A percentile compares a stretch with the other conserved stretches of the same genome.
These are phyloP conservation scores for Casaregolazyma lundiana DNA, from an alignment of 1,139 yeast genomes.

Conservation along the genomic window DNA sequence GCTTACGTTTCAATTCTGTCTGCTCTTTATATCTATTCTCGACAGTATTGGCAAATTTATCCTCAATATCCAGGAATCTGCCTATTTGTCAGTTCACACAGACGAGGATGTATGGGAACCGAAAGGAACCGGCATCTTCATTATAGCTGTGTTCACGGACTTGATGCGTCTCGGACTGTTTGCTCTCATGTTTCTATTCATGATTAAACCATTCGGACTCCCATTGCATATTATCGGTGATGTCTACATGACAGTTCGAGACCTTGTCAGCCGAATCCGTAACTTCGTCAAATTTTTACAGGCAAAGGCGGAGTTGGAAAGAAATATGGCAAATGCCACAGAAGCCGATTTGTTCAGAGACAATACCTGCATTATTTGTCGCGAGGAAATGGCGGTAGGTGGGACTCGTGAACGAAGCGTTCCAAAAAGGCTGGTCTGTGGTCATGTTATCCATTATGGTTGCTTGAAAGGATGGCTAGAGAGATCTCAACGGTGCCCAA, in stretches of 20 bases:
- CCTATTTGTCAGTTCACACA: conserved; percentile 42
- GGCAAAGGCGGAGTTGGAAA: conserved; percentile 63
- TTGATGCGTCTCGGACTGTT: conserved; percentile 41
- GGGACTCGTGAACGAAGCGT: conserved; percentile 41
- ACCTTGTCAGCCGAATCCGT: conserved; percentile 46
- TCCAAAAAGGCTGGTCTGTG: conserved; percentile 77
- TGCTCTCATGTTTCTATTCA: conserved; percentile 46
- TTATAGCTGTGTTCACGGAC: conserved; percentile 50
- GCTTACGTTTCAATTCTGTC: conserved; percentile 75
- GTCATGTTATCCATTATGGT: conserved; percentile 84
- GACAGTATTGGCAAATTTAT: conserved; percentile 46
- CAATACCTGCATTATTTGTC: conserved; percentile 74
- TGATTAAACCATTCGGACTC: conserved; percentile 45
- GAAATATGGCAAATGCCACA: conserved; percentile 48
- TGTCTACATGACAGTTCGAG: conserved; percentile 50
- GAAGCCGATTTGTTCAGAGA: conserved; percentile 62
- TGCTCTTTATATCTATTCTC: conserved; percentile 54
- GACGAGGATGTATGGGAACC: conserved; percentile 70
- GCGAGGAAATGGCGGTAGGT: conserved; percentile 65
- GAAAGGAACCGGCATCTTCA: conserved; percentile 57
- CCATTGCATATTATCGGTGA: conserved; percentile 70
- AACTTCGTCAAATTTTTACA: conserved; percentile 54
- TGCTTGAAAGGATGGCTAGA: conserved; percentile 93
- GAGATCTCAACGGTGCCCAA: conserved; percentile 86
- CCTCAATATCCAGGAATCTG: conserved; percentile 57